Percentiles rank a stretch among this genome's conserved stretches.
phyloP scores from a whole-genome alignment of 768 basidiomycete genomes.

The Pleurotus tuber-regium region DNA sequence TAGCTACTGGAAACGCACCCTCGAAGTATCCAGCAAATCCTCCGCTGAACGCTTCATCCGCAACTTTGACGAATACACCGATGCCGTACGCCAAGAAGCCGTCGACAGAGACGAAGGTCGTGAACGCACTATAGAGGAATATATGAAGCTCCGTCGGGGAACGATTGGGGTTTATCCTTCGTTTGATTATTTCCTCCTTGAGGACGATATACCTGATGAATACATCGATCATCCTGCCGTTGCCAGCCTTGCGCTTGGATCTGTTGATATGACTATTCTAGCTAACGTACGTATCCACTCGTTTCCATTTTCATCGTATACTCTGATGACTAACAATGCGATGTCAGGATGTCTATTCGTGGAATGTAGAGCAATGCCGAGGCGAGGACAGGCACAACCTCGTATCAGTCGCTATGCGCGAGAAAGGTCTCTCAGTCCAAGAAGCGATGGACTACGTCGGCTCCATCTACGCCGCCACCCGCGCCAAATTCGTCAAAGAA shows the following conservation, averaged over 20 bases:
- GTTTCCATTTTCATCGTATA: neutral
- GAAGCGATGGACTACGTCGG: conserved; percentile 38
- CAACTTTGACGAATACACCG: conserved; percentile 31
- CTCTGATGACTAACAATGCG: neutral
- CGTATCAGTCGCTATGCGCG: conserved; percentile 50
- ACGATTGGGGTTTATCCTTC: conserved; percentile 39
- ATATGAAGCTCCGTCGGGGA: conserved; percentile 37
- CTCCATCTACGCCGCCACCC: conserved; percentile 31
- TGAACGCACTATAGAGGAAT: conserved; percentile 36
- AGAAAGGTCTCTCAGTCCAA: conserved; percentile 34
- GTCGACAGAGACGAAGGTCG: conserved; percentile 30
- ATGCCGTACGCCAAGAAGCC: conserved; percentile 40
- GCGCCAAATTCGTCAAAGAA: conserved; percentile 33
- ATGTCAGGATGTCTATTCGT: conserved; percentile 19
- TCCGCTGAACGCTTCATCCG: conserved; percentile 34
- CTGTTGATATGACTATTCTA: conserved; percentile 34
- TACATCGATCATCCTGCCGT: conserved; percentile 40
- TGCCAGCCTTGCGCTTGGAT: conserved; percentile 21
- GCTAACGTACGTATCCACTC: conserved; percentile 23
- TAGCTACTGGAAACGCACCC: conserved; percentile 35
- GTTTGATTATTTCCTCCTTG: conserved; percentile 32
- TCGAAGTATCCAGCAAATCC: conserved; percentile 16
- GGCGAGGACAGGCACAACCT: conserved; percentile 41
- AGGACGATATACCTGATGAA: conserved; percentile 38
- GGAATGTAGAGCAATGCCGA: conserved; percentile 23